These are phyloP conservation scores for Cordyceps cateniannulata DNA, from an alignment of 2,329 filamentous ascomycete species.

Conservation along the genomic window DNA sequence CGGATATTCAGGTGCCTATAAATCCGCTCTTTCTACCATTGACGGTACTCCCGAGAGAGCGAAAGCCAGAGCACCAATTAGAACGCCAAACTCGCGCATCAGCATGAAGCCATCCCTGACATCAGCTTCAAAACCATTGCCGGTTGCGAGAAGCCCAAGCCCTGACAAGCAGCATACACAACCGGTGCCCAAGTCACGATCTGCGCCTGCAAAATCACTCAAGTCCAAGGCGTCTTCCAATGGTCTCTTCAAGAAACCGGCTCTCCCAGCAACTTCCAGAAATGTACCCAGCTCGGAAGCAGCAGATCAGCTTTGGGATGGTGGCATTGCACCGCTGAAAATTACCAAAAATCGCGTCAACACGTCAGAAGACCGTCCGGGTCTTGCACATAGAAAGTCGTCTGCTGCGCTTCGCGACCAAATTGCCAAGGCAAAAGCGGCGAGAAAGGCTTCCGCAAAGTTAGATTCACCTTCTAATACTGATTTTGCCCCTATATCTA, in stretches of 20 bases:
- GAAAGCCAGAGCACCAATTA: conserved; percentile 17
- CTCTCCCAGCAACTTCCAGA: conserved; percentile 32
- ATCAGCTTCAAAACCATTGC: conserved; percentile 19
- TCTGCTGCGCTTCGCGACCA: conserved; percentile 80
- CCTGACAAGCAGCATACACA: conserved; percentile 29
- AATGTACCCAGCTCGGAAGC: conserved; percentile 14
- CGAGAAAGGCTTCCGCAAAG: conserved; percentile 49
- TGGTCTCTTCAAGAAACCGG: conserved; percentile 50
- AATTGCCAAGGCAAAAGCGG: conserved; percentile 87
- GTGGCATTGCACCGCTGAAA: conserved; percentile 21
- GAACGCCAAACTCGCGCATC: conserved; percentile 21
- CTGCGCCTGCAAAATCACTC: conserved; percentile 37
- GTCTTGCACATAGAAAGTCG: conserved; percentile 49
- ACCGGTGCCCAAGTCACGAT: conserved; percentile 32
- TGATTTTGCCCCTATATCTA: conserved; percentile 36
- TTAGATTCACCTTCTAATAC: not conserved
- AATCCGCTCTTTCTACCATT: conserved; percentile 35
- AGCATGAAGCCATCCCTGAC: conserved; percentile 19
- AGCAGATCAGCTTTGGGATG: conserved; percentile 23
- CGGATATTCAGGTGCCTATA: conserved; percentile 38
- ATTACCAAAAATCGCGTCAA: conserved; percentile 15
- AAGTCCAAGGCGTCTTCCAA: conserved; percentile 48
- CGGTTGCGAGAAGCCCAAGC: conserved; percentile 29
- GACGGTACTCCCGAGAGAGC: conserved; percentile 37
- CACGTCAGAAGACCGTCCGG: conserved; percentile 16